A percentile compares a stretch with the other conserved stretches of the same genome.
Conservation (phyloP, 192 early-diverging fungal genomes). For the Geranomyces variabilis region DNA sequence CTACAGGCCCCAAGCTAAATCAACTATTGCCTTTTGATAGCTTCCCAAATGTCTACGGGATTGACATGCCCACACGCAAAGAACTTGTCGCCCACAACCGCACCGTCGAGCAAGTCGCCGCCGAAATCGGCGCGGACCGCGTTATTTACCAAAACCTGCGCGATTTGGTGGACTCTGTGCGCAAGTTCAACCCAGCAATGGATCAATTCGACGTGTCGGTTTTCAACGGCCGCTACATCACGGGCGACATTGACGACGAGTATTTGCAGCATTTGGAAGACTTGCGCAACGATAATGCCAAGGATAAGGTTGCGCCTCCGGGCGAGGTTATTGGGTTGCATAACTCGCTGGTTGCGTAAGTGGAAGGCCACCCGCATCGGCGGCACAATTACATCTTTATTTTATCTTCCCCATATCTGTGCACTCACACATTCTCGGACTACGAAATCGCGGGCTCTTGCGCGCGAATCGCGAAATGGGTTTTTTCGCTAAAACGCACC, state of each 20-base stretch:
- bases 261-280: constrained; percentile 50
- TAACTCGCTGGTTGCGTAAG: constrained; percentile 29
- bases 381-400: too few species aligned
- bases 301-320: constrained; percentile 35
- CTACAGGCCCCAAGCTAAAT: not conserved
- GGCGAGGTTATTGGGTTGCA: constrained; percentile 53
- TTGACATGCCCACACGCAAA: constrained; percentile 95
- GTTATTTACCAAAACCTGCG: constrained; percentile 92
- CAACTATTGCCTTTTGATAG: too few species aligned
- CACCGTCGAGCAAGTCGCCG: constrained; percentile 82
- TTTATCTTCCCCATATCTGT: too few species aligned
- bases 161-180: constrained; percentile 82
- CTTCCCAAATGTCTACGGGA: constrained; percentile 99
- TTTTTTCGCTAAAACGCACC: too few species aligned
- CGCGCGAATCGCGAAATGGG: too few species aligned
- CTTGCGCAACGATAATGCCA: constrained; percentile 35
- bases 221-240: constrained; percentile 93
- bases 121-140: constrained; percentile 88
- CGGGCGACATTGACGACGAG: constrained; percentile 60
- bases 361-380: too few species aligned
- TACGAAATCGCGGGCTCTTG: too few species aligned
- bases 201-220: constrained; percentile 92
- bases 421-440: too few species aligned
- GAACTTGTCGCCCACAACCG: constrained; percentile 88
- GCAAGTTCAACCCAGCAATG: constrained; percentile 84